Base-by-base conservation (phyloP, 495 filamentous ascomycete genomes). In the Podospora appendiculata region DNA sequence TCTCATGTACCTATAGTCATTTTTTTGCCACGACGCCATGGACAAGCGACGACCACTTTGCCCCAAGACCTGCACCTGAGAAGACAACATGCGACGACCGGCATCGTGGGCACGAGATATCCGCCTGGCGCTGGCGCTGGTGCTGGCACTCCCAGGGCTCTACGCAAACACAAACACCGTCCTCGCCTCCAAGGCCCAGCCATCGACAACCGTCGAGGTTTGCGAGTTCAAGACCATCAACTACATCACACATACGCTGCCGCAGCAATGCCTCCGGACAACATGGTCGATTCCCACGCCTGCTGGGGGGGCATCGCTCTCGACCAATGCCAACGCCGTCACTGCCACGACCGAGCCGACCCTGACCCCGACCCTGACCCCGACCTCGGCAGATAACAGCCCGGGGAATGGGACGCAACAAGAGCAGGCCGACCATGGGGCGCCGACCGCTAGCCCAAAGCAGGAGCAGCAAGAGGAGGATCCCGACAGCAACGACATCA, bases 231-330 rank as follows among this genome's bases (percentile, higher is more conserved):
- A 78, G 54, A 88, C 85, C 4, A 80, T 87, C 53, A 91, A 92
- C 66, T 89, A 90, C 68, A 87, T 92, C 52, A 89, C 87, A 12
- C 84, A 89, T 58, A 80, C 79, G 8, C 69, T 91, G 38, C 86
- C 87, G 45, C 87, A 90, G 68, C 88, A 87, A 67, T 91, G 88
- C 60, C 69, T 88, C 43, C 75, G 73, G 49, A 79, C 76, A 1
- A 62, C 69, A 32, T 70, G 68, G 68, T 63, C 61, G 41, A 59
- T 57, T 47, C 41, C 58, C 1, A 56, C 63, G 32, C 53, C 61
- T 17, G 58, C 58, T 10, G 56, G 58, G 17, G 48, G 62, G 32
- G 48, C 45, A 7, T 36, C 53, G n/a, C 39, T 45, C 10, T 38
- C 45, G 19, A 32, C 51, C 47, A 49, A 49, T 14, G 49, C 48